Evolutionary conservation across 208 protist species (phyloP).

Genomic region (Trypanosoma lewisi): DNA sequence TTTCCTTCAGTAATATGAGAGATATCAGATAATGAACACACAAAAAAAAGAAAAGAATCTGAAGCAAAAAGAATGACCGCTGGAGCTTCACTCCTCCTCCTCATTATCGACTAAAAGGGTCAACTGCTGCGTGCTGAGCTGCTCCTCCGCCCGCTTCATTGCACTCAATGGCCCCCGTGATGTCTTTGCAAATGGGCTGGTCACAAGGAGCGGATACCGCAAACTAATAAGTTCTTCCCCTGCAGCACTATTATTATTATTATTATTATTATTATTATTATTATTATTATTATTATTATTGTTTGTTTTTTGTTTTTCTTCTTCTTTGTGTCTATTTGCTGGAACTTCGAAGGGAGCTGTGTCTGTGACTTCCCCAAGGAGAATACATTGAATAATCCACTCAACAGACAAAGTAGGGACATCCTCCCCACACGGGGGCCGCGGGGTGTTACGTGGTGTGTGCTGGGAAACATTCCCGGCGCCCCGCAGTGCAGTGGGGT

Average conservation of each 20-base stretch:
- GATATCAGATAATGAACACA: neutral
- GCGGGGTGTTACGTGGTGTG: neutral
- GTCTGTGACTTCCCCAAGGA: constrained; percentile 34
- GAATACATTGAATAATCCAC: constrained; percentile 66
- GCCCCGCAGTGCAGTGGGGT: constrained; percentile 28
- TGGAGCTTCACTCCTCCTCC: neutral
- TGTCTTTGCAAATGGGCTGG: constrained; percentile 18
- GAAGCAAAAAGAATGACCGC: neutral
- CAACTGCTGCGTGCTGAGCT: constrained; percentile 40
- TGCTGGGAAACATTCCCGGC: constrained; percentile 25
- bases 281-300: neutral
- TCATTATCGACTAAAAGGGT: constrained; percentile 1
- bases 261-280: neutral
- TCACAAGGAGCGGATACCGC: neutral
- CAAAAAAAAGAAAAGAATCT: neutral
- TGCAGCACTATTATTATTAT: neutral
- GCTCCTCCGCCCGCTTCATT: constrained; percentile 36
- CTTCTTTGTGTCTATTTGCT: neutral
- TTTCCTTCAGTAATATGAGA: neutral
- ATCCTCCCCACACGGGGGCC: neutral
- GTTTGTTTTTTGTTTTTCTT: neutral
- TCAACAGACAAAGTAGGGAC: constrained; percentile 44
- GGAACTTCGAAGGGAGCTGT: constrained; percentile 33
- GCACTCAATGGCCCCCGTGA: constrained; percentile 26
- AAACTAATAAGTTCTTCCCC: neutral